Percentiles rank a stretch among this genome's conserved stretches.
Evolutionary conservation across 2,329 filamentous ascomycete genomes (phyloP).

Genomic region (Chaetothyriales sp.): DNA sequence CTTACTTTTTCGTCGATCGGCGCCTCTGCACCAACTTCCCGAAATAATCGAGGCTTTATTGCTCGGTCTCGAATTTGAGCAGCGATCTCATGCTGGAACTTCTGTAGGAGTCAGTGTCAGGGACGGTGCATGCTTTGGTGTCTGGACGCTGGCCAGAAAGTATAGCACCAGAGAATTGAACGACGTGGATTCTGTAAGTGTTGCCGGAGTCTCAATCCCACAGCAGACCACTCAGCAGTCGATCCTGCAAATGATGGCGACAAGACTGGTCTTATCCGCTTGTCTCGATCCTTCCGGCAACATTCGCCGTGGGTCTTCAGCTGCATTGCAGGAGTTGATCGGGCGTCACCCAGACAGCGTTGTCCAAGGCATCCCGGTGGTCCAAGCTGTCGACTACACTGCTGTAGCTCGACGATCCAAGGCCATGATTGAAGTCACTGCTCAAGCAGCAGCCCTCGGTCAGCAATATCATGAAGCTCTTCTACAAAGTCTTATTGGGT

Average conservation of each 20-base stretch:
- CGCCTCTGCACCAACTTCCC: constrained; percentile 55
- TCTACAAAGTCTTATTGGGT: constrained; percentile 57
- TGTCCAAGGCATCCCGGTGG: constrained; percentile 64
- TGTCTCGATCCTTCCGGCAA: constrained; percentile 86
- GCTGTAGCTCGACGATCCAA: constrained; percentile 75
- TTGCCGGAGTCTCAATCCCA: constrained; percentile 22
- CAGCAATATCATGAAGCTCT: constrained; percentile 53
- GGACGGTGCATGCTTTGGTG: constrained; percentile 89
- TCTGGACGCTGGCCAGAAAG: constrained; percentile 81
- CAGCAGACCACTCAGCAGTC: constrained; percentile 10
- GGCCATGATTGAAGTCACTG: constrained; percentile 65
- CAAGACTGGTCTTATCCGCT: constrained; percentile 66
- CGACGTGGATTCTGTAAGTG: constrained; percentile 18
- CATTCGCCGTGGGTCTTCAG: constrained; percentile 81
- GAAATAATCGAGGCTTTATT: constrained; percentile 65
- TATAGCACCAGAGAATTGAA: constrained; percentile 71
- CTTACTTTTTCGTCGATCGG: constrained; percentile 69
- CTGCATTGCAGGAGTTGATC: constrained; percentile 84
- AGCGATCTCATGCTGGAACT: constrained; percentile 69
- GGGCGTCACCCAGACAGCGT: constrained; percentile 83
- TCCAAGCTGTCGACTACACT: constrained; percentile 87
- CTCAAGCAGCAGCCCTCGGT: constrained; percentile 53
- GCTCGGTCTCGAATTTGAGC: constrained; percentile 74
- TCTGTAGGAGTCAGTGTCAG: constrained; percentile 81
- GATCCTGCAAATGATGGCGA: constrained; percentile 64